Evolutionary conservation across 2,329 filamentous ascomycete species (phyloP).

Genomic region (Botryosphaeria dothidea): DNA sequence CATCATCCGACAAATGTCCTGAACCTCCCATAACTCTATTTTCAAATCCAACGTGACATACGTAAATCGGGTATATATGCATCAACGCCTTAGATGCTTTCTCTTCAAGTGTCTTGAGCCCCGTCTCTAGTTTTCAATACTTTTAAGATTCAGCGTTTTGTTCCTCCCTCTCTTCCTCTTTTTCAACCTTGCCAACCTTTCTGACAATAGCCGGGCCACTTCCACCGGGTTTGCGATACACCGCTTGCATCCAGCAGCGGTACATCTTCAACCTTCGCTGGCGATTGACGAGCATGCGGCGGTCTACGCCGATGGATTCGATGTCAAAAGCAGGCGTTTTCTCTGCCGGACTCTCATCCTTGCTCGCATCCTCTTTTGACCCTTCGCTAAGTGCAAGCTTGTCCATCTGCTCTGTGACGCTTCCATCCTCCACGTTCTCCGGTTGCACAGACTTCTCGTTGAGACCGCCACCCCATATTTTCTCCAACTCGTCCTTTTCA

Average conservation of each 20-base stretch:
- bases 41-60: neutral
- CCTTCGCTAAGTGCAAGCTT: slow-evolving; percentile 10
- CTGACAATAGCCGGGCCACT: neutral
- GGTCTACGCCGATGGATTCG: slow-evolving; percentile 78
- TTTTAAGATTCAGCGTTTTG: neutral
- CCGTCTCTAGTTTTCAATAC: neutral
- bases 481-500: slow-evolving; percentile 75
- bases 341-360: slow-evolving; percentile 4
- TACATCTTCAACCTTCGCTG: slow-evolving; percentile 96
- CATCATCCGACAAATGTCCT: too few species aligned
- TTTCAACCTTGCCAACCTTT: neutral
- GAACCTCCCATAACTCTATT: too few species aligned
- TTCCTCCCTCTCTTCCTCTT: neutral
- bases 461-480: slow-evolving; percentile 68
- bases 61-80: slow-evolving; percentile 11
- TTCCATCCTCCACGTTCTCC: slow-evolving; percentile 22
- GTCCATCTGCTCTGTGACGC: slow-evolving; percentile 25
- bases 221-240: slow-evolving; percentile 65
- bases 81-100: neutral
- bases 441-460: neutral
- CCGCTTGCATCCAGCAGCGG: slow-evolving; percentile 90
- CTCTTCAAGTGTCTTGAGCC: neutral
- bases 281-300: slow-evolving; percentile 87
- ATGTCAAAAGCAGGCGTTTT: slow-evolving; percentile 60
- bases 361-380: neutral